Conservation (phyloP, 192 early-diverging fungal species). For the Gigaspora rosea region DNA sequence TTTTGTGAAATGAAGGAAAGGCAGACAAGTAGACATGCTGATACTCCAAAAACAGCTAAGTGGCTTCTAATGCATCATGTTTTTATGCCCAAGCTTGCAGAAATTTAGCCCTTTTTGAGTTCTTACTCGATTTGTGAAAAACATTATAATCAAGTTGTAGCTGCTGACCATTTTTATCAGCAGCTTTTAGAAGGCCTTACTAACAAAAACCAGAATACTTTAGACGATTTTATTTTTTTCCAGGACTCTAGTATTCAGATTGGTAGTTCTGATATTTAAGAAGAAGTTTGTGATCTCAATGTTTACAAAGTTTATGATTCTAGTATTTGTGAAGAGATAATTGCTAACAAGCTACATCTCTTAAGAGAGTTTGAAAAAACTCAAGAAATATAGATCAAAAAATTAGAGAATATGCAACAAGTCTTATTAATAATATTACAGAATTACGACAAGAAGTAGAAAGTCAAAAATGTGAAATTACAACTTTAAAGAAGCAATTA, state of each 20-base stretch:
- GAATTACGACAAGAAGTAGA: no score
- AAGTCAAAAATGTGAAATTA: neutral
- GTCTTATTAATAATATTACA: no score
- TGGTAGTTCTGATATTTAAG: no score
- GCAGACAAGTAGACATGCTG: slow-evolving; percentile 16
- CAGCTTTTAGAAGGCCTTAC: neutral
- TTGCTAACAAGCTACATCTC: no score
- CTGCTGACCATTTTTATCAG: slow-evolving; percentile 9
- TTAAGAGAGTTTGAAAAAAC: no score
- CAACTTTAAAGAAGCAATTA: neutral
- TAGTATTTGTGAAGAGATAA: no score
- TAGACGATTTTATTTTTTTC: neutral
- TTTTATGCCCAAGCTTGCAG: neutral
- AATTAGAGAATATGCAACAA: no score
- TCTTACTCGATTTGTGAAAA: slow-evolving; percentile 5
- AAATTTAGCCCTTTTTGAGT: neutral
- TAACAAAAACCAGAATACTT: neutral
- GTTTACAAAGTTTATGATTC: no score
- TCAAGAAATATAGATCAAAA: no score
- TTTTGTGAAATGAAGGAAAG: slow-evolving; percentile 7
- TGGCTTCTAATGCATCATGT: neutral
- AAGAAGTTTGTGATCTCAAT: no score
- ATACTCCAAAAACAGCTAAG: neutral
- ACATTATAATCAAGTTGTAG: slow-evolving; percentile 20
- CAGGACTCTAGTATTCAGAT: no score